phyloP scores from a whole-genome alignment of 2,329 filamentous ascomycete species.

The Bipolaris cookei region DNA sequence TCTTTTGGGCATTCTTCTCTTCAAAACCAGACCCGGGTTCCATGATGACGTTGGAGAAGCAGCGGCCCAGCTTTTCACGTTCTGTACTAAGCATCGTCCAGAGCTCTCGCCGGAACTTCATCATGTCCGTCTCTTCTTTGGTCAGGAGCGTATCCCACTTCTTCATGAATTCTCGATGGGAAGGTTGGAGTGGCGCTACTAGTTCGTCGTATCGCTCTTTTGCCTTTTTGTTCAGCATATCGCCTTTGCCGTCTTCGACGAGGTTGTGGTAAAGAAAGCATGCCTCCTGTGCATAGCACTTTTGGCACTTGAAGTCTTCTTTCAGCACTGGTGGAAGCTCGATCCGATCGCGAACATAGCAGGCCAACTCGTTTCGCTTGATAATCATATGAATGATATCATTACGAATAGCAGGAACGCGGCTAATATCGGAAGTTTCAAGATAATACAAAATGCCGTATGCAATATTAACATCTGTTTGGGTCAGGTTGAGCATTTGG shows the following conservation, averaged over 20 bases:
- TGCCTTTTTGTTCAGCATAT: constrained; percentile 80
- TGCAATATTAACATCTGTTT: constrained; percentile 78
- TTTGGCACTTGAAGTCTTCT: constrained; percentile 79
- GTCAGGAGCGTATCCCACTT: constrained; percentile 95
- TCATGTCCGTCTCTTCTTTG: constrained; percentile 89
- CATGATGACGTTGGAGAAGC: constrained; percentile 86
- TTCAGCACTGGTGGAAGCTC: constrained; percentile 86
- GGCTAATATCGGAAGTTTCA: constrained; percentile 83
- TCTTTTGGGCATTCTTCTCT: constrained; percentile 74
- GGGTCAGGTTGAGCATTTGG: constrained; percentile 18
- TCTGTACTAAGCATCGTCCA: constrained; percentile 96
- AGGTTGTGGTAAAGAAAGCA: constrained; percentile 96
- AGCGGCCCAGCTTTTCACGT: constrained; percentile 85
- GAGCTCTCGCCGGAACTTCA: constrained; percentile 84
- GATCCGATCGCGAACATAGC: constrained; percentile 80
- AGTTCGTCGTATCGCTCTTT: constrained; percentile 81
- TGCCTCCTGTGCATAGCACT: constrained; percentile 86
- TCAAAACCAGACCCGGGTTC: constrained; percentile 76
- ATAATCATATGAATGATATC: constrained; percentile 97
- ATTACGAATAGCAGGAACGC: constrained; percentile 82
- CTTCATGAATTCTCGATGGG: constrained; percentile 82
- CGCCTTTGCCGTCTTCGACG: constrained; percentile 79
- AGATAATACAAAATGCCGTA: constrained; percentile 96
- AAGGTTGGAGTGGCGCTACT: constrained; percentile 75
- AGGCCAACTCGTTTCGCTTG: constrained; percentile 87